These are phyloP conservation scores for Dryas integrifolia DNA, from an alignment of 331 rosid species.

Conservation along the genomic window DNA sequence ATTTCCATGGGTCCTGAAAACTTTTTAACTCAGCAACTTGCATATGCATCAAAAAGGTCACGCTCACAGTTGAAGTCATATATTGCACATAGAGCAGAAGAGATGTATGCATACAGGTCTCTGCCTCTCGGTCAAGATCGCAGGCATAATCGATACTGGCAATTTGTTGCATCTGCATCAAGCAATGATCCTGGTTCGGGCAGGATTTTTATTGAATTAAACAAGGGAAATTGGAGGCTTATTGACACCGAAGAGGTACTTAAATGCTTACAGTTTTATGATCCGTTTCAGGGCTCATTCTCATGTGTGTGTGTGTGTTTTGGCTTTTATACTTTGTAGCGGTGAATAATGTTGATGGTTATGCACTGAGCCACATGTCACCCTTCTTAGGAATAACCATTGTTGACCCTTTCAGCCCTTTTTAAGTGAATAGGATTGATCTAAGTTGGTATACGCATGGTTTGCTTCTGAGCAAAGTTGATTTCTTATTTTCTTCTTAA, in stretches of 20 bases:
- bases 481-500: neutral
- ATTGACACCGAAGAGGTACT: slow-evolving; percentile 91
- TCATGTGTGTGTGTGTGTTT: neutral
- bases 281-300: neutral
- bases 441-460: neutral
- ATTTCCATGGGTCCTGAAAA: slow-evolving; percentile 59
- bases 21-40: slow-evolving; percentile 64
- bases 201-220: slow-evolving; percentile 81
- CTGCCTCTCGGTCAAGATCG: slow-evolving; percentile 99
- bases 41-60: slow-evolving; percentile 77
- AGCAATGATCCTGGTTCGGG: slow-evolving; percentile 98
- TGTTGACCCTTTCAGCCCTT: neutral
- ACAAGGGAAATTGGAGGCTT: slow-evolving; percentile 85
- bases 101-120: slow-evolving; percentile 92
- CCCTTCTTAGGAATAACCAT: neutral
- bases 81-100: slow-evolving; percentile 89
- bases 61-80: slow-evolving; percentile 93
- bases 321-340: neutral
- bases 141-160: slow-evolving; percentile 94
- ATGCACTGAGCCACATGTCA: neutral
- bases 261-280: neutral
- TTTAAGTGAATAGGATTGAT: neutral
- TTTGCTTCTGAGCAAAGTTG: neutral
- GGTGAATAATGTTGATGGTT: neutral
- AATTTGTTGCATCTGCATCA: slow-evolving; percentile 89